Conservation (phyloP, 208 protist genomes). For the Wallacemonas sp. region DNA sequence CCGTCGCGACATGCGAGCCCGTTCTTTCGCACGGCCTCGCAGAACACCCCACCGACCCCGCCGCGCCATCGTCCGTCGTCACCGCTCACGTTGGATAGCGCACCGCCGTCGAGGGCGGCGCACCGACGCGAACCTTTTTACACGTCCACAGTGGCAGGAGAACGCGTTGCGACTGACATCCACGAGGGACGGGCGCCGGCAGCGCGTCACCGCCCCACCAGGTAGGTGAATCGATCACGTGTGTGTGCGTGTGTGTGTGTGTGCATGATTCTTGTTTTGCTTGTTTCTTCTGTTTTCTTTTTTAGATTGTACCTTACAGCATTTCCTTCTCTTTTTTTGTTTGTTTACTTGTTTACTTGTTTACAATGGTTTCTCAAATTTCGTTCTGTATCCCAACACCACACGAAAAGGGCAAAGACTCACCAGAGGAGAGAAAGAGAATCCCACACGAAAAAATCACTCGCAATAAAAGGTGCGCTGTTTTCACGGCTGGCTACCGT, state of each 20-base stretch:
- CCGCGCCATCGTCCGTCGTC: neutral
- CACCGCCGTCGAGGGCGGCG: neutral
- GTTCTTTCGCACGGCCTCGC: slow-evolving; percentile 12
- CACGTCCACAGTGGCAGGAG: neutral
- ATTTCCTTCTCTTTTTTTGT: slow-evolving; percentile 19
- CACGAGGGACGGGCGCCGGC: too few species aligned
- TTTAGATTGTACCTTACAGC: slow-evolving; percentile 14
- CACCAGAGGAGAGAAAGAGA: too few species aligned
- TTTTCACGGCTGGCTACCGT: too few species aligned
- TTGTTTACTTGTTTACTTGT: slow-evolving; percentile 16
- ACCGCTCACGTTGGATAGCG: neutral
- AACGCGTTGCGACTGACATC: too few species aligned
- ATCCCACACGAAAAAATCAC: too few species aligned
- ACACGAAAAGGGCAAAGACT: neutral
- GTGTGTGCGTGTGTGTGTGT: neutral
- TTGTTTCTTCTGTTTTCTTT: neutral
- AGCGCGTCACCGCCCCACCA: too few species aligned
- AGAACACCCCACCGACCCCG: slow-evolving; percentile 3
- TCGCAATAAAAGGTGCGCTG: too few species aligned
- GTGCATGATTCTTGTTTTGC: neutral
- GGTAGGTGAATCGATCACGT: slow-evolving; percentile 7
- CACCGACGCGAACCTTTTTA: slow-evolving; percentile 1
- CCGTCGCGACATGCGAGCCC: slow-evolving; percentile 11
- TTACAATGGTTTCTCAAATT: too few species aligned
- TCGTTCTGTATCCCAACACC: too few species aligned